Base-by-base conservation (phyloP, 2,329 filamentous ascomycete genomes). In the Neodidymelliopsis sp. region DNA sequence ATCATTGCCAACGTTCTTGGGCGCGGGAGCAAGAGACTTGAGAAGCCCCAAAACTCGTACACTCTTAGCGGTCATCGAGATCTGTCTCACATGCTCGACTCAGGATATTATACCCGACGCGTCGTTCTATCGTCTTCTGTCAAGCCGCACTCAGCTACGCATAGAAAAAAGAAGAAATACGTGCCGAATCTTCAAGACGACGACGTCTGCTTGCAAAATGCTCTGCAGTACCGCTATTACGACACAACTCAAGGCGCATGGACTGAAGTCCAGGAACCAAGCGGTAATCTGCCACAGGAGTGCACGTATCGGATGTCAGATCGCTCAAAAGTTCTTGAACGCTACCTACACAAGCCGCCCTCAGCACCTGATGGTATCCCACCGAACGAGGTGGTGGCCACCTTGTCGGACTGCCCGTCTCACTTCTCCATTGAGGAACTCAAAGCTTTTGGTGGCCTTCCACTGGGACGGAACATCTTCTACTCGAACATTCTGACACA, bases 401-500 rank as follows among this genome's bases (percentile, higher is more conserved):
- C 35, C 7, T 29, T 58, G 2, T 66, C 57, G 0, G 39, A 63
- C 0, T 85, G 82, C 37, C 82, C 84, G 0, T 9, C 46, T 0
- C 58, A 76, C 16, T 69, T 88, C 45, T 73, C 78, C 0, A 49
- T 83, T 0, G 76, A 79, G 0, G 83, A 88, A 42, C 86, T 77
- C 60, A 79, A 81, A 35, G 71, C 76, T 0, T 76, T 85, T 20
- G 73, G 75, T 0, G 60, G 75, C 0, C 56, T 86, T 2, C 75
- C 79, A 0, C 62, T 78, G 1, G 83, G 83, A 0, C 49, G 73
- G 9, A 61, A 66, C 1, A 67, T 84, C 8, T 80, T 83, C 39
- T 87, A 83, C 79, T 59, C 73, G 7, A 86, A 85, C 42, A 77
- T 87, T 3, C 60, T 84, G 0, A 59, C 73, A 1, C 78, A 85